Evolutionary conservation across 1,284 basidiomycete species (phyloP).

Genomic region (Grifola frondosa): DNA sequence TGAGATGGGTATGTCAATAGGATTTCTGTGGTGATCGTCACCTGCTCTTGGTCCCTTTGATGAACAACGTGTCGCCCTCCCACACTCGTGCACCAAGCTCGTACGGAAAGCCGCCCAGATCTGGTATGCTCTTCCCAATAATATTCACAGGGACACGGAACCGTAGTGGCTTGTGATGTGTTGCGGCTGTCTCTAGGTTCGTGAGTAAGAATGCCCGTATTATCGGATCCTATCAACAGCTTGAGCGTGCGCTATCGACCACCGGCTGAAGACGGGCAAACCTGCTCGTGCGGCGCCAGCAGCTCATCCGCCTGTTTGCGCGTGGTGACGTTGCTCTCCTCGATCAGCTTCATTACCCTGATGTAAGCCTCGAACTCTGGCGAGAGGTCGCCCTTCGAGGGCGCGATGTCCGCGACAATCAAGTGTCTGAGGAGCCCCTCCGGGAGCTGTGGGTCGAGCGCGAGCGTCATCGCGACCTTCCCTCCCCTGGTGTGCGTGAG

Average conservation of each 20-base stretch:
- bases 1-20: too few relatives aligned
- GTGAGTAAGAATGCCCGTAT: constrained; percentile 82
- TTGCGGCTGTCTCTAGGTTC: constrained; percentile 55
- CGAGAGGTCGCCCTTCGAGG: constrained; percentile 61
- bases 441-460: constrained; percentile 56
- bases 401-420: constrained; percentile 83
- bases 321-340: constrained; percentile 50
- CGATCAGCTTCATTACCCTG: constrained; percentile 69
- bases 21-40: too few relatives aligned
- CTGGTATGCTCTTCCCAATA: constrained; percentile 57
- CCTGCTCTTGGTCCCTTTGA: constrained; percentile 80
- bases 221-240: constrained; percentile 52
- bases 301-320: constrained; percentile 68
- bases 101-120: constrained; percentile 78
- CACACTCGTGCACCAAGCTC: constrained; percentile 56
- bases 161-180: constrained; percentile 38
- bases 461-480: constrained; percentile 81
- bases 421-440: constrained; percentile 54
- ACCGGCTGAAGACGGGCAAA: constrained; percentile 26
- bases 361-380: constrained; percentile 68
- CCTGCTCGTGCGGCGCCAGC: constrained; percentile 62
- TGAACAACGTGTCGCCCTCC: constrained; percentile 66
- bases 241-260: constrained; percentile 6
- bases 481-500: constrained; percentile 65
- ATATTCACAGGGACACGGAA: constrained; percentile 77